phyloP scores from a whole-genome alignment of 2,329 filamentous ascomycete genomes.

The Stemphylium vesicarium region DNA sequence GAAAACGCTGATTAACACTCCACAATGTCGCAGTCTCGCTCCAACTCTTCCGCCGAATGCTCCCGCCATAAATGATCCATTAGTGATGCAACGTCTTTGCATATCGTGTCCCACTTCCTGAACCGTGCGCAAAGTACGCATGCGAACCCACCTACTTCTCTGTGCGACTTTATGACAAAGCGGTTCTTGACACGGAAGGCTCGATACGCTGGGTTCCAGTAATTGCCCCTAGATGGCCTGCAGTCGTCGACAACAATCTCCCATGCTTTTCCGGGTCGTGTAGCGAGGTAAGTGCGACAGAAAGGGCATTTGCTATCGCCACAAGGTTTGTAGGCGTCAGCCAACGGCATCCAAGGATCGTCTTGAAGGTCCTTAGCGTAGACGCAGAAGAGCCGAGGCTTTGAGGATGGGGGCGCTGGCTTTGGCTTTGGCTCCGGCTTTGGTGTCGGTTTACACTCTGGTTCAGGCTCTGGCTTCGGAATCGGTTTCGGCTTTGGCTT shows the following conservation, averaged over 20 bases:
- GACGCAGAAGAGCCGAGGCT: constrained; percentile 35
- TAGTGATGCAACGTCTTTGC: constrained; percentile 28
- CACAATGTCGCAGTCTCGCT: constrained; percentile 35
- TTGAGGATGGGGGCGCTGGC: not conserved
- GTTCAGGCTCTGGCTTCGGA: not conserved
- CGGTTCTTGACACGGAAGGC: constrained; percentile 36
- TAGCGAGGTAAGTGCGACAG: constrained; percentile 31
- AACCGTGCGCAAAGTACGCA: constrained; percentile 38
- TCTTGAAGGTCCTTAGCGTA: constrained; percentile 42
- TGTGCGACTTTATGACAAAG: constrained; percentile 44
- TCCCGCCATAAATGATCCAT: constrained; percentile 46
- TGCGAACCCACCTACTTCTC: constrained; percentile 36
- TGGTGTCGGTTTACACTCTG: not conserved
- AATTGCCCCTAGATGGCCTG: constrained; percentile 5
- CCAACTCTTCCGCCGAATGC: constrained; percentile 36
- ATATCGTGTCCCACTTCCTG: constrained; percentile 37
- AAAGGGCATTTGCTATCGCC: constrained; percentile 38
- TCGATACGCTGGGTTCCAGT: constrained; percentile 8
- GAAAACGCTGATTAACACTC: constrained; percentile 14
- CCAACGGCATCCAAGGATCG: constrained; percentile 26
- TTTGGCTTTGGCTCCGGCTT: constrained; percentile 5
- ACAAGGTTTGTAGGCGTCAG: constrained; percentile 28
- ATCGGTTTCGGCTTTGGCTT: not conserved
- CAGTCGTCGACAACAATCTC: constrained; percentile 30
- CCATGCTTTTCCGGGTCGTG: constrained; percentile 37